Evolutionary conservation across 805 yeast genomes (phyloP).

Genomic region (Lipomyces anomalus): DNA sequence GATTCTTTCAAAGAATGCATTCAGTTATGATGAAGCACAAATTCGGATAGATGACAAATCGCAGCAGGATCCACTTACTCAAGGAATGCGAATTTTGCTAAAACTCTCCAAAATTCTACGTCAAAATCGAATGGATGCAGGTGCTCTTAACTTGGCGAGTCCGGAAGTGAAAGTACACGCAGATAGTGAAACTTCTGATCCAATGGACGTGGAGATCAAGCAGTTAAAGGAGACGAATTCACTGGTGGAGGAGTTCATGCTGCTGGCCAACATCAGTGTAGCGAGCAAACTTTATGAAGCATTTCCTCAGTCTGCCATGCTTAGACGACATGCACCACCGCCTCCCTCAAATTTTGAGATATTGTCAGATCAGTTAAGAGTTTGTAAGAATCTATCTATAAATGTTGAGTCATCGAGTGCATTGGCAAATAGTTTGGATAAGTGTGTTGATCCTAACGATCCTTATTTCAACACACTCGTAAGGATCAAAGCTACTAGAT

Average conservation of each 20-base stretch:
- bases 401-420: slow-evolving; percentile 83
- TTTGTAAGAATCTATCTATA: slow-evolving; percentile 67
- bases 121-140: slow-evolving; percentile 82
- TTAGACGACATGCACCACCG: slow-evolving; percentile 97
- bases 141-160: slow-evolving; percentile 93
- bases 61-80: slow-evolving; percentile 76
- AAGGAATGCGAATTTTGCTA: slow-evolving; percentile 80
- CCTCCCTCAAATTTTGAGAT: slow-evolving; percentile 89
- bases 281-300: slow-evolving; percentile 89
- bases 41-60: slow-evolving; percentile 73
- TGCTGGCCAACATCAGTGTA: slow-evolving; percentile 92
- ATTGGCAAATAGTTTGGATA: slow-evolving; percentile 87
- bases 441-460: slow-evolving; percentile 76
- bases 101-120: slow-evolving; percentile 76
- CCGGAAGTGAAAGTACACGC: slow-evolving; percentile 97
- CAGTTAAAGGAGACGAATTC: slow-evolving; percentile 86
- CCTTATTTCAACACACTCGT: slow-evolving; percentile 88
- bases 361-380: slow-evolving; percentile 80
- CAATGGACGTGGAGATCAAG: slow-evolving; percentile 90
- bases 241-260: slow-evolving; percentile 95
- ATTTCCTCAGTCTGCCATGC: slow-evolving; percentile 96
- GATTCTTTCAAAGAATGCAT: slow-evolving; percentile 87
- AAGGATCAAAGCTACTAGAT: slow-evolving; percentile 95
- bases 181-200: slow-evolving; percentile 96
- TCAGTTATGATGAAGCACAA: slow-evolving; percentile 92